Evolutionary conservation across 1,284 basidiomycete genomes (phyloP), one percentile per base, ranked within the genome.

Genomic region (Blastosporella zonata): DNA sequence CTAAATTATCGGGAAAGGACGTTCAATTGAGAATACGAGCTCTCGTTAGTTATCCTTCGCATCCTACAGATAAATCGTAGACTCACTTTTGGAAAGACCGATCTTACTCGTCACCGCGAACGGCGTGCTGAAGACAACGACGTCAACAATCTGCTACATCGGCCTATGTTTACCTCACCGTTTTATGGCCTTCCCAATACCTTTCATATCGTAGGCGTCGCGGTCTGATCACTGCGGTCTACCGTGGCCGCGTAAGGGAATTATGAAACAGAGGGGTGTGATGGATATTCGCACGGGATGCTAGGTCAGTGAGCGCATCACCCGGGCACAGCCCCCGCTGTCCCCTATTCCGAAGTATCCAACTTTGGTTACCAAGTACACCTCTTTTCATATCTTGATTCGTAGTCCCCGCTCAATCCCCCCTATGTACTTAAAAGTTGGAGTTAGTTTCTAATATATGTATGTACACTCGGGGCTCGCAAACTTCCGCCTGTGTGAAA

Each of bases 61-160:
- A 46, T 44, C 10, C 31, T 23, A 25, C 34, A 20, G 25, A 27
- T 28, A 15, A 22, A 37, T 29, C 36, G 17, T 39, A 34, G n/a
- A 69, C 87, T 75, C 62, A 94, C 93, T 93, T 79, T 94, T 94
- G 38, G 92, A 70, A 82, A 93, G 87, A 33, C 94, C 94, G 59
- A 89, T 85, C 74, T 84, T 89, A 61, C 79, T 78, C 53, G 87
- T 90, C 67, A 97, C 71, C 64, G 91, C 71, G 70, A 93, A 92
- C 64, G 93, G 94, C 42, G 93, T 93, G 62, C 93, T 88, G 65
- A 17, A 47, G 40, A 36, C 6, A 18, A 36, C 5, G 18, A 36
- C n/a, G 34, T 18, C 47, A 38, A 34, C 23, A 43, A 27, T 25
- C 46, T 20, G 31, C 28, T 40, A 34, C 33, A 22, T n/a, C 29